Evolutionary conservation across 2,329 filamentous ascomycete species (phyloP).

Genomic region (Monilinia laxa): DNA sequence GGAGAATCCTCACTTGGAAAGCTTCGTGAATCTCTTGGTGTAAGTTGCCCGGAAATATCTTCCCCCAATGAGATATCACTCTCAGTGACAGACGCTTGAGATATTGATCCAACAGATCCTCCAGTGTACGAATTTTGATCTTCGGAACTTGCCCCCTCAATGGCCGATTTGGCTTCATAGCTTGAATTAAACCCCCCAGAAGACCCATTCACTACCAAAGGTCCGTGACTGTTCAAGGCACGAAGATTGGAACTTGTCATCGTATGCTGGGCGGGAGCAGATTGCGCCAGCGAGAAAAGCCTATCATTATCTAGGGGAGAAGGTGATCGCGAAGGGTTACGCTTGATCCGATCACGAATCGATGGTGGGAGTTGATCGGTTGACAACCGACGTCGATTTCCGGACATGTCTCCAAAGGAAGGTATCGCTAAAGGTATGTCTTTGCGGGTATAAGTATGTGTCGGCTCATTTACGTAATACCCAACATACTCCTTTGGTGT

Average conservation of each 20-base stretch:
- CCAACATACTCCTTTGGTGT: conserved; percentile 40
- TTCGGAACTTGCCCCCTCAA: conserved; percentile 33
- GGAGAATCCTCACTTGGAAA: conserved; percentile 28
- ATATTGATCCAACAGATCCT: conserved; percentile 37
- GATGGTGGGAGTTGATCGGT: conserved; percentile 41
- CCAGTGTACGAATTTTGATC: conserved; percentile 30
- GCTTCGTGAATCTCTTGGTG: conserved; percentile 33
- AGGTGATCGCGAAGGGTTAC: conserved; percentile 39
- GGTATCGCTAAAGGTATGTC: conserved; percentile 36
- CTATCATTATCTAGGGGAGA: conserved; percentile 41
- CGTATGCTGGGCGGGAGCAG: conserved; percentile 35
- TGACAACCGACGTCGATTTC: conserved; percentile 36
- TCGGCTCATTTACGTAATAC: conserved; percentile 39
- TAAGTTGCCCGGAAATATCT: conserved; percentile 33
- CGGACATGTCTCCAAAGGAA: conserved; percentile 38
- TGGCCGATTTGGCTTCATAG: conserved; percentile 26
- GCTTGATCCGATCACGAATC: conserved; percentile 38
- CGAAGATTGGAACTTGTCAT: conserved; percentile 36
- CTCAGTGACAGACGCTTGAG: conserved; percentile 32
- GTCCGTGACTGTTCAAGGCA: conserved; percentile 34
- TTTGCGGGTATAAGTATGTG: conserved; percentile 29
- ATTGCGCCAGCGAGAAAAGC: conserved; percentile 35
- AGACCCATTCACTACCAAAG: conserved; percentile 39
- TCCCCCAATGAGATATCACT: conserved; percentile 34
- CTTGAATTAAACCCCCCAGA: background rate